Evolutionary conservation across 2,329 filamentous ascomycete species (phyloP).

Genomic region (Metarhizium sp.): DNA sequence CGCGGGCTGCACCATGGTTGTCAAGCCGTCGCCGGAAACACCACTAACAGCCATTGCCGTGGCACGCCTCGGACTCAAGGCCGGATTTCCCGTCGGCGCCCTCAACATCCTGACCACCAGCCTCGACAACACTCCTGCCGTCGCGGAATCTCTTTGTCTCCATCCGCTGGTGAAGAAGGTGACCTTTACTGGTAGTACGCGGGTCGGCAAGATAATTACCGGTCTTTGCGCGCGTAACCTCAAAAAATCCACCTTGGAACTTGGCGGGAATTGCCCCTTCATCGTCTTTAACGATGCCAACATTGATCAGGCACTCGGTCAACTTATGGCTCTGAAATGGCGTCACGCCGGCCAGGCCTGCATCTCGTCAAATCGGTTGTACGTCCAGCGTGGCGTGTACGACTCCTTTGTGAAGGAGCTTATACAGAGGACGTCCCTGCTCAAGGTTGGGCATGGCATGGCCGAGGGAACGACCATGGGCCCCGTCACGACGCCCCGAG

Average conservation of each 20-base stretch:
- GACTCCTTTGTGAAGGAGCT: slow-evolving; percentile 49
- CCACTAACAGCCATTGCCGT: slow-evolving; percentile 63
- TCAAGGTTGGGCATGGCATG: slow-evolving; percentile 54
- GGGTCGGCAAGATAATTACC: slow-evolving; percentile 56
- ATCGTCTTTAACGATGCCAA: slow-evolving; percentile 63
- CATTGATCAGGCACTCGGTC: slow-evolving; percentile 53
- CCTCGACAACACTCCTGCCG: slow-evolving; percentile 31
- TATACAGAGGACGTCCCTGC: slow-evolving; percentile 37
- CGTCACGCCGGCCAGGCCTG: slow-evolving; percentile 65
- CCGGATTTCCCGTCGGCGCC: slow-evolving; percentile 67
- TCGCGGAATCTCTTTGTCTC: slow-evolving; percentile 36
- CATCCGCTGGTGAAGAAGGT: slow-evolving; percentile 48
- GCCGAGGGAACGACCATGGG: slow-evolving; percentile 26
- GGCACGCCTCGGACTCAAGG: slow-evolving; percentile 56
- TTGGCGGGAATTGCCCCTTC: slow-evolving; percentile 60
- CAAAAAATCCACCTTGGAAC: slow-evolving; percentile 59
- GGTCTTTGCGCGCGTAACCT: slow-evolving; percentile 49
- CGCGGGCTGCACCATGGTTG: slow-evolving; percentile 67
- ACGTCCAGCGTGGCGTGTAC: slow-evolving; percentile 51
- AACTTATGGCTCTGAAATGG: slow-evolving; percentile 57
- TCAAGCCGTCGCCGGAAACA: slow-evolving; percentile 65
- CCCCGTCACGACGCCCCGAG: slow-evolving; percentile 23
- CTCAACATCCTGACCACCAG: slow-evolving; percentile 44
- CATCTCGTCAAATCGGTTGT: slow-evolving; percentile 53
- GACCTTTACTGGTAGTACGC: slow-evolving; percentile 67